These are phyloP conservation scores for Medicago arabica DNA, from an alignment of 306 rosid genomes.

Conservation along the genomic window DNA sequence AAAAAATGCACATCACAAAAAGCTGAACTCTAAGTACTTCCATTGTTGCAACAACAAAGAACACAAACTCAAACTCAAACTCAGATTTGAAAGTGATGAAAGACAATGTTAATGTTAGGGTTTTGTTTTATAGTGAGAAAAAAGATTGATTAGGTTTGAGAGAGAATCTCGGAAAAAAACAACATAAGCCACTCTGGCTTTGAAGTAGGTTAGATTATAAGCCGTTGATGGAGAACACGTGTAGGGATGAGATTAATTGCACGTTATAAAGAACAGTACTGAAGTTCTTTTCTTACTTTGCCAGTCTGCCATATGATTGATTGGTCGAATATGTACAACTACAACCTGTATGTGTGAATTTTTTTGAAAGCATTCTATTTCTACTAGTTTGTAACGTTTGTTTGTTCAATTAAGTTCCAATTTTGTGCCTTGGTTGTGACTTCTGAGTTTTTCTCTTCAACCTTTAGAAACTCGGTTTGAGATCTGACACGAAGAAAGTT, in stretches of 20 bases:
- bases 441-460: too few relatives aligned
- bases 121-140: conserved; percentile 10
- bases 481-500: too few relatives aligned
- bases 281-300: conserved; percentile 12
- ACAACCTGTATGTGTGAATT: conserved; percentile 28
- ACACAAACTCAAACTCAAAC: background rate
- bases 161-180: conserved; percentile 44
- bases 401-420: background rate
- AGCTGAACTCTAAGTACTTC: conserved; percentile 58
- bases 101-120: background rate
- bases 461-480: too few relatives aligned
- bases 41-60: conserved; percentile 39
- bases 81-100: background rate
- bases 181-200: conserved; percentile 51
- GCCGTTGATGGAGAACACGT: conserved; percentile 52
- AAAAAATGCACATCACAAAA: conserved; percentile 46
- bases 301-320: conserved; percentile 28
- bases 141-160: conserved; percentile 20
- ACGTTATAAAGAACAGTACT: conserved; percentile 46
- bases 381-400: background rate
- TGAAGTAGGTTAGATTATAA: conserved; percentile 15
- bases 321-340: conserved; percentile 33
- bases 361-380: background rate
- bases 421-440: too few relatives aligned
- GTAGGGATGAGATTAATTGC: conserved; percentile 39